phyloP scores from a whole-genome alignment of 495 filamentous ascomycete genomes.

The Penicillium canescens region DNA sequence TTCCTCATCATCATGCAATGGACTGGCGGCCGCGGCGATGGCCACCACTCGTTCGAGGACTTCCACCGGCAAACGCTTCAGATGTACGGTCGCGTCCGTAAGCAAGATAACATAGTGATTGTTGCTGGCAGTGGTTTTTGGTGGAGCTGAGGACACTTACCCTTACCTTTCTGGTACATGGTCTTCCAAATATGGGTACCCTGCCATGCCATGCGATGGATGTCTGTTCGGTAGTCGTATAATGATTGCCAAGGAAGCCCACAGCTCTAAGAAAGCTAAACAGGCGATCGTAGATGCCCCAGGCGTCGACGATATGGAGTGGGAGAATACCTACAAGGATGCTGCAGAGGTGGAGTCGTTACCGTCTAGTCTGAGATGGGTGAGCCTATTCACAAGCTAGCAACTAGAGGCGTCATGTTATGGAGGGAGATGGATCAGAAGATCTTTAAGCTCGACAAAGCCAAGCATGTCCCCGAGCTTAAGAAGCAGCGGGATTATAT shows the following conservation, averaged over 20 bases:
- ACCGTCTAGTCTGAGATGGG: constrained; percentile 99
- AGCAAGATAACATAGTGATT: constrained; percentile 47
- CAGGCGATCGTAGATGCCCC: constrained; percentile 90
- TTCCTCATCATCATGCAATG: constrained; percentile 51
- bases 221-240: constrained; percentile 48
- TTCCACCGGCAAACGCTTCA: constrained; percentile 46
- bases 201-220: constrained; percentile 52
- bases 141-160: constrained; percentile 45
- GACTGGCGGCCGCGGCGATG: constrained; percentile 52
- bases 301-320: constrained; percentile 85
- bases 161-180: constrained; percentile 49
- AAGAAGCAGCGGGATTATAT: constrained; percentile 93
- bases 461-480: constrained; percentile 86
- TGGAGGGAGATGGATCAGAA: constrained; percentile 99
- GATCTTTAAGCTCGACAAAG: constrained; percentile 94
- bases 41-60: constrained; percentile 53
- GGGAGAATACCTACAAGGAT: constrained; percentile 97
- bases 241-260: constrained; percentile 68
- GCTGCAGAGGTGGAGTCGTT: constrained; percentile 88
- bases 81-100: constrained; percentile 45
- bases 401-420: constrained; percentile 89
- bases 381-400: constrained; percentile 97
- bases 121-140: constrained; percentile 53
- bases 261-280: constrained; percentile 91
- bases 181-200: constrained; percentile 39